These are phyloP conservation scores for Gossypium thurberi DNA, from an alignment of 345 rosid genomes.

Conservation along the genomic window DNA sequence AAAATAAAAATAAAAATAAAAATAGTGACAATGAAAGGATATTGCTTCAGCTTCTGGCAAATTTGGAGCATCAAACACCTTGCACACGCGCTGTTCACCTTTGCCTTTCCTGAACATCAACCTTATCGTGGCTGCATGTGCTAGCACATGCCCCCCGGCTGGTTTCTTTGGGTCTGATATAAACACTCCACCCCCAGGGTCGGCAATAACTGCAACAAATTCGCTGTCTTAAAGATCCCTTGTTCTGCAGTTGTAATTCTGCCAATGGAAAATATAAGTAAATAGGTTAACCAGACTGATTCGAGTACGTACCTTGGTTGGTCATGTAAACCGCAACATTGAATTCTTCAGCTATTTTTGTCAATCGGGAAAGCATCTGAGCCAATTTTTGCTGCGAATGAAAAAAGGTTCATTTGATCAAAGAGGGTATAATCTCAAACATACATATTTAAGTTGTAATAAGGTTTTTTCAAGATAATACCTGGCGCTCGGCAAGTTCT, in stretches of 20 bases:
- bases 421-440: background rate
- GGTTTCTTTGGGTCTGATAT: constrained; percentile 90
- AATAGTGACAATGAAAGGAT: constrained; percentile 36
- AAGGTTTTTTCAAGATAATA: constrained; percentile 15
- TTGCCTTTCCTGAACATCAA: constrained; percentile 91
- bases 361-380: constrained; percentile 78
- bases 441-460: background rate
- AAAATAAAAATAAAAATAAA: background rate
- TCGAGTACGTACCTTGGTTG: constrained; percentile 71
- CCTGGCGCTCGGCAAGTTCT: constrained; percentile 89
- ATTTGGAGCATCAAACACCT: constrained; percentile 91
- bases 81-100: constrained; percentile 82
- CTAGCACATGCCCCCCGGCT: constrained; percentile 86
- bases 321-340: constrained; percentile 91
- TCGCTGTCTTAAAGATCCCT: too few species aligned
- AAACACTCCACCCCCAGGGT: constrained; percentile 86
- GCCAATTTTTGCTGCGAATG: constrained; percentile 86
- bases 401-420: constrained; percentile 10
- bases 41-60: constrained; percentile 71
- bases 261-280: background rate
- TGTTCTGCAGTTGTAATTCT: background rate
- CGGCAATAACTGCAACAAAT: constrained; percentile 56
- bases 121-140: constrained; percentile 80
- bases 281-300: background rate
- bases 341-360: constrained; percentile 88